Percentiles rank a stretch among this genome's conserved stretches.
These are phyloP conservation scores for Jamesozyma hellenica DNA, from an alignment of 805 yeast species.

Conservation along the genomic window DNA sequence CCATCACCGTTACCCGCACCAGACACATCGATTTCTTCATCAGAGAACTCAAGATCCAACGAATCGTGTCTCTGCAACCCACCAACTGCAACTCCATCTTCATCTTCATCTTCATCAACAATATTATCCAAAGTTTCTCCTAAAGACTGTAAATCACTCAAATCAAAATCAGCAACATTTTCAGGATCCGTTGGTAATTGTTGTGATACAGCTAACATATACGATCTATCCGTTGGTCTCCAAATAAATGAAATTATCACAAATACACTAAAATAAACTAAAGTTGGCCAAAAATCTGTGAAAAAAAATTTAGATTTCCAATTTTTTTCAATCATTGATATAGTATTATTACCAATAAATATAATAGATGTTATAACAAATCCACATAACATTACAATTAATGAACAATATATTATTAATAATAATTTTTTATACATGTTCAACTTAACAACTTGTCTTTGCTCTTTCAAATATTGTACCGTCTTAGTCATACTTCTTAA, in stretches of 20 bases:
- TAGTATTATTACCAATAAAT: slow-evolving; percentile 60
- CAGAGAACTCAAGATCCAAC: slow-evolving; percentile 26
- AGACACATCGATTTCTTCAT: slow-evolving; percentile 17
- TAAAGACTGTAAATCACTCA: slow-evolving; percentile 43
- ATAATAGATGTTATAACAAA: slow-evolving; percentile 60
- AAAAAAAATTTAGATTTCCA: slow-evolving; percentile 90
- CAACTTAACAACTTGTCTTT: slow-evolving; percentile 86
- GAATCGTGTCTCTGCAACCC: slow-evolving; percentile 7
- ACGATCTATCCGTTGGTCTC: slow-evolving; percentile 96
- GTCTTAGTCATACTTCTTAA: slow-evolving; percentile 67
- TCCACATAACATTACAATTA: slow-evolving; percentile 61
- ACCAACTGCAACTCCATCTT: slow-evolving; percentile 25
- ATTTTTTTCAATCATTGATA: slow-evolving; percentile 70
- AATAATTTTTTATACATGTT: slow-evolving; percentile 75
- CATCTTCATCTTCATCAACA: slow-evolving; percentile 24
- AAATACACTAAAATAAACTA: slow-evolving; percentile 76
- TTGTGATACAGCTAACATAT: slow-evolving; percentile 87
- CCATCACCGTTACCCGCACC: background rate
- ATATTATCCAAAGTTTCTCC: slow-evolving; percentile 28
- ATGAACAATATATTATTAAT: slow-evolving; percentile 61
- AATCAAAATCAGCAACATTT: slow-evolving; percentile 56
- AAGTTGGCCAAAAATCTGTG: slow-evolving; percentile 90
- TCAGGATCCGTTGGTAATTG: slow-evolving; percentile 79
- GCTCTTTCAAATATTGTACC: slow-evolving; percentile 60
- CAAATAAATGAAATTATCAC: slow-evolving; percentile 79